These are phyloP conservation scores for Cucurbita argyrosperma DNA, from an alignment of 306 rosid genomes.

Conservation along the genomic window DNA sequence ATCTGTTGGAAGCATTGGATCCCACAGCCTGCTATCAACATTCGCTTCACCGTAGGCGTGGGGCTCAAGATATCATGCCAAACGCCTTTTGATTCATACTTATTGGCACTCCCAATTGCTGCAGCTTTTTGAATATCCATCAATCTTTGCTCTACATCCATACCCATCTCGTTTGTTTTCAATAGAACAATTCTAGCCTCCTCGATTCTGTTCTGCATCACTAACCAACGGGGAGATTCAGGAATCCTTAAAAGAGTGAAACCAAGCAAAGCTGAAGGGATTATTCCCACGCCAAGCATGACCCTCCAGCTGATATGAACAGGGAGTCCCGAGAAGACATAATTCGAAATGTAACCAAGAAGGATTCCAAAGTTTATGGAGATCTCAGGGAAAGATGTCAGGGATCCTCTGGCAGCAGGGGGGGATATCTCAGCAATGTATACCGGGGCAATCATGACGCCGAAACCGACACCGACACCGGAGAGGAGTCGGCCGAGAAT, in stretches of 20 bases:
- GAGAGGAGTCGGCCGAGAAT: conserved; percentile 61
- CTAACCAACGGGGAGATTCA: conserved; percentile 88
- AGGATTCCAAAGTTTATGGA: conserved; percentile 69
- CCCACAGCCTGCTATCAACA: conserved; percentile 78
- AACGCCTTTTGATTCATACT: conserved; percentile 41
- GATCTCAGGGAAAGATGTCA: conserved; percentile 79
- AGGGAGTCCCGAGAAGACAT: conserved; percentile 61
- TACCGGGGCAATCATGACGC: conserved; percentile 80
- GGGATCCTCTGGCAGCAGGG: conserved; percentile 49
- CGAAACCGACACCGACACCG: conserved; percentile 81
- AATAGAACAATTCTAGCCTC: conserved; percentile 69
- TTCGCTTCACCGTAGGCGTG: conserved; percentile 52
- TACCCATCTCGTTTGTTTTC: conserved; percentile 52
- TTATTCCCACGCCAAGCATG: conserved; percentile 80
- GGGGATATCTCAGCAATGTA: conserved; percentile 89
- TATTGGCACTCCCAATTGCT: conserved; percentile 24
- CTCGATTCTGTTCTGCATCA: conserved; percentile 54
- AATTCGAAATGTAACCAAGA: conserved; percentile 82
- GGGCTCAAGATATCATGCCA: conserved; percentile 62
- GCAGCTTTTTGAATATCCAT: conserved; percentile 69
- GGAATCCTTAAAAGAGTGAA: conserved; percentile 74
- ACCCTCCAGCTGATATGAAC: conserved; percentile 72
- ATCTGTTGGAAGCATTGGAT: conserved; percentile 93
- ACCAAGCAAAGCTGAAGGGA: conserved; percentile 70
- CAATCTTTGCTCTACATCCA: conserved; percentile 73